Conservation (phyloP, 169 alveolate species). For the Cytauxzoon felis region DNA sequence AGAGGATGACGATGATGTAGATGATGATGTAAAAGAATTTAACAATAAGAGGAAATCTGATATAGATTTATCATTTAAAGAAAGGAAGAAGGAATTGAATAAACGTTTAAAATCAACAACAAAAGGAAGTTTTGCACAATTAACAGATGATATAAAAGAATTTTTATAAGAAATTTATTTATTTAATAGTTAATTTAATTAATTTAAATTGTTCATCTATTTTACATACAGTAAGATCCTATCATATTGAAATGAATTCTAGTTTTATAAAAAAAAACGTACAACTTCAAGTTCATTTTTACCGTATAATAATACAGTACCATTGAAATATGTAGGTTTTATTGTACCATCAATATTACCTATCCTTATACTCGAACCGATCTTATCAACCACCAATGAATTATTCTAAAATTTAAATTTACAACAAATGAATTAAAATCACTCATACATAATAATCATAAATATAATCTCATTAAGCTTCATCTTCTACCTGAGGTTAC, state of each 20-base stretch:
- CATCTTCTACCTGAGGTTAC: no score
- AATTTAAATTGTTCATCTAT: background rate
- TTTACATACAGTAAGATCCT: background rate
- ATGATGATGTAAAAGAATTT: background rate
- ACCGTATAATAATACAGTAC: background rate
- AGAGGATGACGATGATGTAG: background rate
- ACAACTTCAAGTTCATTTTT: conserved; percentile 3
- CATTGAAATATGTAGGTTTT: conserved; percentile 7
- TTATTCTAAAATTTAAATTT: background rate
- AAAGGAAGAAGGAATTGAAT: background rate
- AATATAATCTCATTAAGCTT: no score
- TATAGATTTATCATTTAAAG: background rate
- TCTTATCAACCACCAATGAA: background rate
- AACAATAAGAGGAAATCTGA: background rate
- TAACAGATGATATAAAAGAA: no score
- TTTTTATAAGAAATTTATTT: background rate
- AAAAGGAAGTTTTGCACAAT: background rate
- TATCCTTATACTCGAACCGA: background rate
- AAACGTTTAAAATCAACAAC: background rate
- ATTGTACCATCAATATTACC: conserved; percentile 7
- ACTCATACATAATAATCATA: no score
- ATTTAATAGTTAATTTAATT: background rate
- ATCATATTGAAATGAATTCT: background rate
- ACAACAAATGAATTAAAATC: no score
- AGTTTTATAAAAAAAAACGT: background rate